Percentiles rank a stretch among this genome's conserved stretches.
phyloP scores from a whole-genome alignment of 495 filamentous ascomycete species.

The Aspergillus wentii region DNA sequence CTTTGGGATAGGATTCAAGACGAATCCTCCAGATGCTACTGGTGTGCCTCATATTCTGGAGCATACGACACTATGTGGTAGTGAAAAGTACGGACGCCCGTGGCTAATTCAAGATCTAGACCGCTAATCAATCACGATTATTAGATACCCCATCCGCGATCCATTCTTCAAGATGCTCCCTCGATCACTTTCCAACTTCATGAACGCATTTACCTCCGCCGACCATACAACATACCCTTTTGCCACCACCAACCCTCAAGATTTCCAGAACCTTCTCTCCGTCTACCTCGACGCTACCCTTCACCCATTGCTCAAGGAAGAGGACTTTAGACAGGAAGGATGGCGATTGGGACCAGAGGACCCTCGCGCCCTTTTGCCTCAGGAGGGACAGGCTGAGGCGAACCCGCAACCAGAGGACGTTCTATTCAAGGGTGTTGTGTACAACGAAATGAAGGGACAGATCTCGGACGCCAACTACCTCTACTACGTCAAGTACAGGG shows the following conservation, averaged over 20 bases:
- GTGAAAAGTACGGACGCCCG: constrained; percentile 65
- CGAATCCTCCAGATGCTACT: constrained; percentile 93
- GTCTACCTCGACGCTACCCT: constrained; percentile 96
- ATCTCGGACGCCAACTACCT: constrained; percentile 97
- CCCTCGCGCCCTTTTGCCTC: constrained; percentile 49
- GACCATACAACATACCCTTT: constrained; percentile 99
- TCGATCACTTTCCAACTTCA: constrained; percentile 94
- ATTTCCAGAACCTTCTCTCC: constrained; percentile 92
- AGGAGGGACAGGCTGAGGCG: constrained; percentile 30
- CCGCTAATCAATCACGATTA: constrained; percentile 12
- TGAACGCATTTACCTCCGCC: constrained; percentile 96
- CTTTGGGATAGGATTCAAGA: constrained; percentile 98
- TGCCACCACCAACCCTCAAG: constrained; percentile 92
- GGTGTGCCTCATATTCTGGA: constrained; percentile 97
- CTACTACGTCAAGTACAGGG: constrained; percentile 89
- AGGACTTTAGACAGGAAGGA: constrained; percentile 95
- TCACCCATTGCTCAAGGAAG: constrained; percentile 76
- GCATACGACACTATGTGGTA: constrained; percentile 96
- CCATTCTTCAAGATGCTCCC: constrained; percentile 99
- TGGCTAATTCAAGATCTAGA: constrained; percentile 1
- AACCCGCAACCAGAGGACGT: constrained; percentile 43
- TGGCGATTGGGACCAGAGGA: constrained; percentile 95
- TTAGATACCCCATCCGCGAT: constrained; percentile 89
- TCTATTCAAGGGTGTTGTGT: constrained; percentile 97
- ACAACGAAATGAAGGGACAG: constrained; percentile 99